Evolutionary conservation across 2,329 filamentous ascomycete species (phyloP).

Genomic region (Blastomyces emzantsi): DNA sequence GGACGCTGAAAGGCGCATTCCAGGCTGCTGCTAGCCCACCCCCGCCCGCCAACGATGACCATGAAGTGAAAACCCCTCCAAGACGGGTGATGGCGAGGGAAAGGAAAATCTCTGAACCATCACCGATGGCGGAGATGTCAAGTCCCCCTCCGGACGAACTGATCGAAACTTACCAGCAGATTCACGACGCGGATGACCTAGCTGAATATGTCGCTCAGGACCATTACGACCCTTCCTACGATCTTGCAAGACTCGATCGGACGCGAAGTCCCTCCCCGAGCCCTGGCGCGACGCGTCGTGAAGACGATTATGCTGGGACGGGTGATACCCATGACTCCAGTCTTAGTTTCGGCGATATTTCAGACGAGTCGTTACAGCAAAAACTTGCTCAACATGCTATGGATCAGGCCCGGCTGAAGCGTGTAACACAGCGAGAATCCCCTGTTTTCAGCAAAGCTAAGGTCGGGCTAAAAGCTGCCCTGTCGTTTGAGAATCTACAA

Average conservation of each 20-base stretch:
- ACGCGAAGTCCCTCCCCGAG: slow-evolving; percentile 20
- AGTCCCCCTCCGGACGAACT: slow-evolving; percentile 33
- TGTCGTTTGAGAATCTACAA: slow-evolving; percentile 32
- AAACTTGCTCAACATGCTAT: slow-evolving; percentile 28
- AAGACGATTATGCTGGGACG: slow-evolving; percentile 9
- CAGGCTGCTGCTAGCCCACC: slow-evolving; percentile 26
- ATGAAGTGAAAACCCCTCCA: slow-evolving; percentile 21
- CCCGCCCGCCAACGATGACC: slow-evolving; percentile 20
- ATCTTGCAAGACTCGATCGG: slow-evolving; percentile 17
- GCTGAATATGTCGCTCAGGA: slow-evolving; percentile 29
- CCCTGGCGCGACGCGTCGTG: slow-evolving; percentile 18
- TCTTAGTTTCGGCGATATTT: slow-evolving; percentile 28
- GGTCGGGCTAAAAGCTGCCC: slow-evolving; percentile 21
- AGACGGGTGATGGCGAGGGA: slow-evolving; percentile 17
- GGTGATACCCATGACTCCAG: slow-evolving; percentile 22
- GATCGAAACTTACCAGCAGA: slow-evolving; percentile 32
- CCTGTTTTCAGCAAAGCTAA: slow-evolving; percentile 35
- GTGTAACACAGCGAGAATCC: slow-evolving; percentile 31
- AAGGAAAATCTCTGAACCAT: slow-evolving; percentile 21
- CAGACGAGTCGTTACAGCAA: slow-evolving; percentile 28
- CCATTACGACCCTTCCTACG: slow-evolving; percentile 16
- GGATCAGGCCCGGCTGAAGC: slow-evolving; percentile 33
- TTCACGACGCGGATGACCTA: slow-evolving; percentile 31
- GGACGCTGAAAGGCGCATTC: slow-evolving; percentile 34
- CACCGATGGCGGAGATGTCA: slow-evolving; percentile 27